Conservation (phyloP, 163 green algal genomes). For the Chloromonas sp. region DNA sequence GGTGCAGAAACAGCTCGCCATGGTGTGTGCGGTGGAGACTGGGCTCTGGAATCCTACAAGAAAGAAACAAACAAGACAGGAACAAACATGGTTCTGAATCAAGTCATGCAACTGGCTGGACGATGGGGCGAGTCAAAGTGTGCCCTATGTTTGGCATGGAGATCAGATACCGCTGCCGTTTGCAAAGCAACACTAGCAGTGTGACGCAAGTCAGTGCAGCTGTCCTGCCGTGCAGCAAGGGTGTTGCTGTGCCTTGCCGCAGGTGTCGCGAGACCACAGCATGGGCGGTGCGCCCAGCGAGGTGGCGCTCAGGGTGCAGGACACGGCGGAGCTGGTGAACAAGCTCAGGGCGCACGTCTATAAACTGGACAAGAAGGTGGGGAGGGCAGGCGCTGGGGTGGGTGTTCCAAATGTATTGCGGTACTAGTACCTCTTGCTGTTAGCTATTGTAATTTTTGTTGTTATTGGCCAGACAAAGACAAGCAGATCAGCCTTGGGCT, state of each 20-base stretch:
- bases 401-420: too few species aligned
- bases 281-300: slow-evolving; percentile 16
- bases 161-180: too few species aligned
- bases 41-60: not conserved
- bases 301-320: slow-evolving; percentile 25
- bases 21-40: not conserved
- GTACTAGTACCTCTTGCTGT: too few species aligned
- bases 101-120: not conserved
- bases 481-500: too few species aligned
- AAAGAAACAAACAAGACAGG: not conserved
- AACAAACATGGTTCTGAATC: not conserved
- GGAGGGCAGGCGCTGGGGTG: too few species aligned
- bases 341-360: slow-evolving; percentile 35
- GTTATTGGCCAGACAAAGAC: too few species aligned
- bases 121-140: not conserved
- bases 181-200: too few species aligned
- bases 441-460: too few species aligned
- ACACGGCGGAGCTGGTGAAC: slow-evolving; percentile 28
- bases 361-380: slow-evolving; percentile 33
- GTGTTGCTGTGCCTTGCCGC: not conserved
- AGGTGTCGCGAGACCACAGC: slow-evolving; percentile 14
- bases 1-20: slow-evolving; percentile 28
- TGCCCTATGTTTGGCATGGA: not conserved
- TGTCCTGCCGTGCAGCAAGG: not conserved
- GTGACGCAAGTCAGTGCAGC: not conserved